phyloP scores from a whole-genome alignment of 345 rosid species.

The Salix suchowensis region DNA sequence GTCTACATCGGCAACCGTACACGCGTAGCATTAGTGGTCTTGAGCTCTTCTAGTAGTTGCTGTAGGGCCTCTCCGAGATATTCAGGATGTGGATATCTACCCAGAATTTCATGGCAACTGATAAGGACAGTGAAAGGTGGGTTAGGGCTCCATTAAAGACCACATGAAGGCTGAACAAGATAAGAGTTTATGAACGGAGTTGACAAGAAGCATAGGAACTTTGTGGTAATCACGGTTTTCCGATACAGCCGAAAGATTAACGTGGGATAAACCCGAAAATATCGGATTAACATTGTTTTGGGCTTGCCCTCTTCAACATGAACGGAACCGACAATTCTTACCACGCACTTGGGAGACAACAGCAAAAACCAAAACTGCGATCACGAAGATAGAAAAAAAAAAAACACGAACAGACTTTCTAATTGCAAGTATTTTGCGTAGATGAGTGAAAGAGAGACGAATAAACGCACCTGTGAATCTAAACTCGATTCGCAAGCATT shows the following conservation, averaged over 20 bases:
- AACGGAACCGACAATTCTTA: background rate
- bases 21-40: background rate
- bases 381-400: background rate
- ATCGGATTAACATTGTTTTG: background rate
- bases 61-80: background rate
- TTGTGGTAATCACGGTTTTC: background rate
- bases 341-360: background rate
- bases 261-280: background rate
- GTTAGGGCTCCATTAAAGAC: background rate
- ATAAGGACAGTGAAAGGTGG: background rate
- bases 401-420: background rate
- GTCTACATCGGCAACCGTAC: slow-evolving; percentile 1
- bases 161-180: background rate
- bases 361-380: background rate
- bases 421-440: background rate
- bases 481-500: background rate
- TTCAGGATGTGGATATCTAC: background rate
- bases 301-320: background rate
- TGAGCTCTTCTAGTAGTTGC: background rate
- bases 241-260: background rate
- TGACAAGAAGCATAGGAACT: background rate
- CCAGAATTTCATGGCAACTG: background rate
- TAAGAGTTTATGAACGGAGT: background rate
- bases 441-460: background rate
- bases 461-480: background rate